Percentiles rank a stretch among this genome's conserved stretches.
These are phyloP conservation scores for Mortierella sp. DNA, from an alignment of 371 early-diverging fungal species.

Conservation along the genomic window DNA sequence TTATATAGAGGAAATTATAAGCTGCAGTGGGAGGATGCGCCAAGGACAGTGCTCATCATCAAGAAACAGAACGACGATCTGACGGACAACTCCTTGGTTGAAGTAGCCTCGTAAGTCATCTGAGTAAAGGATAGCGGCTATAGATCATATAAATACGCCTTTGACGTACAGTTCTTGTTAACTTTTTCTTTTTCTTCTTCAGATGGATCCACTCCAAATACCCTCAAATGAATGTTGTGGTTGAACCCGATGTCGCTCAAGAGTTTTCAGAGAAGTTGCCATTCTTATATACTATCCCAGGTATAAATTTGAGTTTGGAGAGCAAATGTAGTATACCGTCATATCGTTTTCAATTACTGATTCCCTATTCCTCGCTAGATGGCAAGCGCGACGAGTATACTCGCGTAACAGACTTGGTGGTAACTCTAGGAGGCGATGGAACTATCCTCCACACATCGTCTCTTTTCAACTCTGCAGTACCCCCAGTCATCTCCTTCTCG, in stretches of 20 bases:
- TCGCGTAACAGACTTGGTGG: slow-evolving; percentile 83
- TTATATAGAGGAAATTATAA: slow-evolving; percentile 64
- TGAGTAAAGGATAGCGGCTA: neutral
- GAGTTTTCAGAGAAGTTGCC: slow-evolving; percentile 66
- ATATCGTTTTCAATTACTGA: neutral
- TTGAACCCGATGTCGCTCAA: slow-evolving; percentile 74
- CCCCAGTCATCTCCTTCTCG: slow-evolving; percentile 93
- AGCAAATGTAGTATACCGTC: neutral
- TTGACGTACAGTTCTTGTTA: neutral
- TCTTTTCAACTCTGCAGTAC: slow-evolving; percentile 82
- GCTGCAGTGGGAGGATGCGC: slow-evolving; percentile 75
- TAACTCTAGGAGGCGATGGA: slow-evolving; percentile 97
- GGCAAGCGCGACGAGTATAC: slow-evolving; percentile 63
- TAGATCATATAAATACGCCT: neutral
- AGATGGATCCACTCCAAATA: slow-evolving; percentile 75
- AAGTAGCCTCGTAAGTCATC: slow-evolving; percentile 68
- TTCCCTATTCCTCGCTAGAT: slow-evolving; percentile 14
- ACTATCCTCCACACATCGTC: slow-evolving; percentile 93
- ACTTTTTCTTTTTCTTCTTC: neutral
- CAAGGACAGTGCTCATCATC: slow-evolving; percentile 81
- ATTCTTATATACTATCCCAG: slow-evolving; percentile 70
- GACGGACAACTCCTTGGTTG: slow-evolving; percentile 75
- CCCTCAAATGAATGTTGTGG: slow-evolving; percentile 75
- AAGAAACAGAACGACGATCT: slow-evolving; percentile 80
- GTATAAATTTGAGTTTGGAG: slow-evolving; percentile 35